Conservation (phyloP, 257 asterid genomes). For the Forsythia viridissima region DNA sequence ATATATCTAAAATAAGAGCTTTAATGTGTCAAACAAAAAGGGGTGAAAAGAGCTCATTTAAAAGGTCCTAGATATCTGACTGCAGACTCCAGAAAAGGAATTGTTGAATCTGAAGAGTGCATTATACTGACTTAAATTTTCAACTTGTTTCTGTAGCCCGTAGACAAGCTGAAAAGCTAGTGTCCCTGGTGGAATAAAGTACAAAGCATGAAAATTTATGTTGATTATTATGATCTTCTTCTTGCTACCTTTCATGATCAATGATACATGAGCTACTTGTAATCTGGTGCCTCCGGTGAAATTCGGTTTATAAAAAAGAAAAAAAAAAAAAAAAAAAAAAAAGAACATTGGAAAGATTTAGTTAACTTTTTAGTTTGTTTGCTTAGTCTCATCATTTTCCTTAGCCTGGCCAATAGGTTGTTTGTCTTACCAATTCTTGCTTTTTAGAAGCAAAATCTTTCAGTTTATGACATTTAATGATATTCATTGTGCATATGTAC, state of each 20-base stretch:
- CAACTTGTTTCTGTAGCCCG: not conserved
- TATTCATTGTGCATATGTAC: not conserved
- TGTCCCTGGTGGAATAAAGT: not conserved
- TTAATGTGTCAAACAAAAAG: not conserved
- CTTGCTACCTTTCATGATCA: not conserved
- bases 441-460: not conserved
- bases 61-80: not conserved
- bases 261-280: not conserved
- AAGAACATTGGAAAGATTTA: not conserved
- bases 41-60: not conserved
- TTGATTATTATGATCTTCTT: no score
- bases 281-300: not conserved
- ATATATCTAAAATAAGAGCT: not conserved
- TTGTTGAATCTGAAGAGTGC: not conserved
- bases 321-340: no score
- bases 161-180: not conserved
- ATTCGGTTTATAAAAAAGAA: not conserved
- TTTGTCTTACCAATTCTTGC: not conserved
- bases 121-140: not conserved
- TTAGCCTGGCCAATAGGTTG: not conserved
- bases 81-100: not conserved
- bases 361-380: not conserved
- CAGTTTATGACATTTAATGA: not conserved
- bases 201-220: no score
- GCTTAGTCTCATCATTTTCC: not conserved